Evolutionary conservation across 495 filamentous ascomycete species (phyloP), one percentile per base, ranked within the genome.

Genomic region (Penicillium malachiteum): DNA sequence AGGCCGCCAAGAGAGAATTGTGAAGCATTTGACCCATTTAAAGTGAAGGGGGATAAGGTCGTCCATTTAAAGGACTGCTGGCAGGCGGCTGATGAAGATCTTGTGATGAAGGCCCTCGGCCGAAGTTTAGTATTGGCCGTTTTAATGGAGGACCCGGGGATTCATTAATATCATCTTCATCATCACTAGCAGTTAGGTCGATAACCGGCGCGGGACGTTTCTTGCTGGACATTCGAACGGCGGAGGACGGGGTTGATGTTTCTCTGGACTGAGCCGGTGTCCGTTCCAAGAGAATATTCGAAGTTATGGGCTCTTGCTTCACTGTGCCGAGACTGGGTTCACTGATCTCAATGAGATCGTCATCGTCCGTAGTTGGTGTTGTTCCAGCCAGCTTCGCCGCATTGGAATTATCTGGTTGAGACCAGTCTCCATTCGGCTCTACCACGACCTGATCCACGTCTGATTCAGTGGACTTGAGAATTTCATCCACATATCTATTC

Each of bases 391-490:
- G 62, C 3, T 67, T 66, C 7, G 62, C 58, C 33, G 65, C 57
- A 12, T 71, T 60, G 12, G 70, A 67, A 47, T 75, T 74, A 48
- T 70, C 75, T 31, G 69, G 63, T 41, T 40, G 71, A n/a, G 79
- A 77, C 94, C 94, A 98, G 64, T 76, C 74, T 3, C 92, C 94
- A 58, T 90, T 78, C 1, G 94, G 91, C 59, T 98, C 90, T 50
- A 98, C 89, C 2, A 88, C 89, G 31, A 98, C 91, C 59, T 95
- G 90, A 34, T 95, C 89, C 3, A 86, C 78, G 2, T 81, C 81
- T 17, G 78, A 76, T 0, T 87, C 72, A 0, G 92, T 96, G 12
- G 77, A 78, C 30, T 79, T 72, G 6, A 98, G 78, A 50, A 98
- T 97, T 44, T 94, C 88, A 60, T 88, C 81, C 18, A 96, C 91